Conservation (phyloP, 805 yeast species). For the Saccharomyces kudriavzevii region DNA sequence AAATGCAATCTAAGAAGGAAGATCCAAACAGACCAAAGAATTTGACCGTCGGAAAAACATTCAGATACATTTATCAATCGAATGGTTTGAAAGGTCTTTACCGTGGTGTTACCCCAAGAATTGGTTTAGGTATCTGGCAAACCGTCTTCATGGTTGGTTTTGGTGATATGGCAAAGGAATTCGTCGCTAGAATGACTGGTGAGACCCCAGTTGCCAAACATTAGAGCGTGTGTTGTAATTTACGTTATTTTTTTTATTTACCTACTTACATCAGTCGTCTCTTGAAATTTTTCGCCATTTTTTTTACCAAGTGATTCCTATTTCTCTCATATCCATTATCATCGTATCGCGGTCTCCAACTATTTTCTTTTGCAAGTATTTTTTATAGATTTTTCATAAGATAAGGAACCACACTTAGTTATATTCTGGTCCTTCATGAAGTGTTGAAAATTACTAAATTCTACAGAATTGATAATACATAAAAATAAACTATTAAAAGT, state of each 20-base stretch:
- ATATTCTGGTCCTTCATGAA: neutral
- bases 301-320: neutral
- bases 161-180: slow-evolving; percentile 84
- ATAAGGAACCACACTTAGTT: neutral
- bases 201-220: slow-evolving; percentile 42
- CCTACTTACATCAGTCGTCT: neutral
- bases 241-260: neutral
- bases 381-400: neutral
- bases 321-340: neutral
- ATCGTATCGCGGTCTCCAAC: neutral
- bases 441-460: slow-evolving; percentile 5
- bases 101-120: slow-evolving; percentile 94
- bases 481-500: slow-evolving; percentile 3
- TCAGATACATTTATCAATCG: slow-evolving; percentile 71
- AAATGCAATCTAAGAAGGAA: slow-evolving; percentile 90
- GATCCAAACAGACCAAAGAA: slow-evolving; percentile 96
- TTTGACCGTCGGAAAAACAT: slow-evolving; percentile 65
- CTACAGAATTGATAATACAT: slow-evolving; percentile 28
- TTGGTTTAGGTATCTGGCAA: slow-evolving; percentile 96
- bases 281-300: neutral
- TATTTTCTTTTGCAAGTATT: neutral
- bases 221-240: slow-evolving; percentile 3
- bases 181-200: slow-evolving; percentile 55
- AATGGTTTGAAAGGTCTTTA: slow-evolving; percentile 87
- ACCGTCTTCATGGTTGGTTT: slow-evolving; percentile 97